Conservation (phyloP, 805 yeast species). For the Cyberlindnera xylosilytica region DNA sequence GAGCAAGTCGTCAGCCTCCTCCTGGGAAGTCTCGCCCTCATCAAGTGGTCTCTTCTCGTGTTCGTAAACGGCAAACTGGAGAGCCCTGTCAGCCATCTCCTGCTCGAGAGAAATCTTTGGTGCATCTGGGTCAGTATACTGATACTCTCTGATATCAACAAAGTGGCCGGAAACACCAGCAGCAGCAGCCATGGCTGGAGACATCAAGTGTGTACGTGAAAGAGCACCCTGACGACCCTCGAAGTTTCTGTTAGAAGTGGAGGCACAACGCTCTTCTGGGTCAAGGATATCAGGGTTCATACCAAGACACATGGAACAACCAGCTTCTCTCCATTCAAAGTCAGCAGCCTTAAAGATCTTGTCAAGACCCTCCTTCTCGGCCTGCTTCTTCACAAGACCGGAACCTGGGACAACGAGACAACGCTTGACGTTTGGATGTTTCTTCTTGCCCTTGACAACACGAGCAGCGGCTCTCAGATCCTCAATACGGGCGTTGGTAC, state of each 20-base stretch:
- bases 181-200: conserved; percentile 99
- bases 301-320: conserved; percentile 99
- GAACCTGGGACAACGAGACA: conserved; percentile 97
- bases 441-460: conserved; percentile 85
- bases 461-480: conserved; percentile 94
- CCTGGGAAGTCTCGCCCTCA: conserved; percentile 47
- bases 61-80: conserved; percentile 68
- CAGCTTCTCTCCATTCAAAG: conserved; percentile 99
- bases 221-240: conserved; percentile 98
- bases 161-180: conserved; percentile 92
- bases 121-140: conserved; percentile 55
- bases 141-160: conserved; percentile 82
- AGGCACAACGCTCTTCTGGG: conserved; percentile 97
- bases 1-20: conserved; percentile 50
- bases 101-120: conserved; percentile 50
- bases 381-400: conserved; percentile 89
- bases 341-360: conserved; percentile 90
- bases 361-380: conserved; percentile 93
- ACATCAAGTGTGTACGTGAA: conserved; percentile 95
- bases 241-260: conserved; percentile 97
- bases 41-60: conserved; percentile 65
- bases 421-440: conserved; percentile 74
- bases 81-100: conserved; percentile 51
- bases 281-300: conserved; percentile 97
- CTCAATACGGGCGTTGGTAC: conserved; percentile 97